A percentile compares a stretch with the other conserved stretches of the same genome.
Conservation (phyloP, 495 filamentous ascomycete species). For the Penicillium macrosclerotiorum region DNA sequence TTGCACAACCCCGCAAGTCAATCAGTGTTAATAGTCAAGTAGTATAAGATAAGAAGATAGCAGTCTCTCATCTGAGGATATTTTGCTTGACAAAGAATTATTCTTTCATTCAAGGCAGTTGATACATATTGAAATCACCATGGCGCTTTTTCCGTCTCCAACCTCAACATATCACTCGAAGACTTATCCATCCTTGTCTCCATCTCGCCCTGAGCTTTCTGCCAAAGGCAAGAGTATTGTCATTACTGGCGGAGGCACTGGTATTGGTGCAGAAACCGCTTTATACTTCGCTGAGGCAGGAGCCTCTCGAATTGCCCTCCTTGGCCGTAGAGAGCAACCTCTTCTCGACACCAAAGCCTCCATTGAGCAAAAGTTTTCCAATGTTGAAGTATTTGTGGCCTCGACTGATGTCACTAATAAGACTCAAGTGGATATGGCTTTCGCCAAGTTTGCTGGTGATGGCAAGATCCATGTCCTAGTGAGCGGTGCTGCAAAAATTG, state of each 20-base stretch:
- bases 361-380: constrained; percentile 21
- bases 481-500: constrained; percentile 28
- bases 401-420: constrained; percentile 42
- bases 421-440: constrained; percentile 36
- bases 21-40: no score
- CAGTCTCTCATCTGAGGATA: neutral
- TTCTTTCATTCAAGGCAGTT: neutral
- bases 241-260: constrained; percentile 46
- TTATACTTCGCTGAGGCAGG: constrained; percentile 41
- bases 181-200: constrained; percentile 41
- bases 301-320: constrained; percentile 34
- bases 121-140: constrained; percentile 6
- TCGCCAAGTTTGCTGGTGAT: constrained; percentile 20
- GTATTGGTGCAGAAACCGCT: constrained; percentile 45
- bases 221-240: constrained; percentile 44
- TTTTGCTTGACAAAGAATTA: neutral
- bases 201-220: constrained; percentile 38
- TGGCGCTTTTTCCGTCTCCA: constrained; percentile 27
- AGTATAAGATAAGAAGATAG: neutral
- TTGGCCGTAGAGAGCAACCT: constrained; percentile 33
- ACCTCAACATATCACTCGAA: constrained; percentile 30
- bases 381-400: constrained; percentile 23
- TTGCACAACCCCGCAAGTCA: neutral
- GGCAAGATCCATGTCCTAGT: constrained; percentile 29
- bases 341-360: constrained; percentile 29